Percentiles rank a stretch among this genome's conserved stretches.
Conservation (phyloP, 345 rosid species). For the Salix udensis region DNA sequence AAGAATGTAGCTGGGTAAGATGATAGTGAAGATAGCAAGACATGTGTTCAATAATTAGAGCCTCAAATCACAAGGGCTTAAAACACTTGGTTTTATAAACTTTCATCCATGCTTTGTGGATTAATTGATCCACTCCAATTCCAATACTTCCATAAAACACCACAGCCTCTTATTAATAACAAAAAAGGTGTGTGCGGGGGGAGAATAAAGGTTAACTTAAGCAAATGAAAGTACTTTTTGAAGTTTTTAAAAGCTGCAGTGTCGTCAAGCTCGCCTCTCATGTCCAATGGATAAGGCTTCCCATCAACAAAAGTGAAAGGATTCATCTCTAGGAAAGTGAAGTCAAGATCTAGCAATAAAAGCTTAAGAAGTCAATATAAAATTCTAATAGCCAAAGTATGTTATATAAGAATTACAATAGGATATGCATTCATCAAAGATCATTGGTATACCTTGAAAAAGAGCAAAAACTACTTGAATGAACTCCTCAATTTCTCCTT, state of each 20-base stretch:
- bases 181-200: background rate
- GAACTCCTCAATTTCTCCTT: conserved; percentile 42
- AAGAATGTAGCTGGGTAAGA: conserved; percentile 17
- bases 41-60: background rate
- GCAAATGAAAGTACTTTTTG: conserved; percentile 55
- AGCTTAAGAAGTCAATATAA: conserved; percentile 13
- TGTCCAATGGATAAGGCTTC: conserved; percentile 95
- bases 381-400: conserved; percentile 6
- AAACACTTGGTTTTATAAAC: background rate
- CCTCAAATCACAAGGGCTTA: background rate
- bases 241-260: conserved; percentile 98
- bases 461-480: conserved; percentile 66
- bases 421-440: background rate
- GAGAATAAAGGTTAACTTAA: background rate
- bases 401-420: background rate
- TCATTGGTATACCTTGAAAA: conserved; percentile 57
- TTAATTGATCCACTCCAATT: background rate
- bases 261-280: conserved; percentile 98
- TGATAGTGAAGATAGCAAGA: conserved; percentile 7
- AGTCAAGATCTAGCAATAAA: conserved; percentile 68
- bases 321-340: conserved; percentile 98
- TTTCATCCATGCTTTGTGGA: background rate
- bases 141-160: background rate
- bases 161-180: background rate
- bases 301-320: conserved; percentile 87